phyloP scores from a whole-genome alignment of 1,284 basidiomycete species.

The Tilletia caries region DNA sequence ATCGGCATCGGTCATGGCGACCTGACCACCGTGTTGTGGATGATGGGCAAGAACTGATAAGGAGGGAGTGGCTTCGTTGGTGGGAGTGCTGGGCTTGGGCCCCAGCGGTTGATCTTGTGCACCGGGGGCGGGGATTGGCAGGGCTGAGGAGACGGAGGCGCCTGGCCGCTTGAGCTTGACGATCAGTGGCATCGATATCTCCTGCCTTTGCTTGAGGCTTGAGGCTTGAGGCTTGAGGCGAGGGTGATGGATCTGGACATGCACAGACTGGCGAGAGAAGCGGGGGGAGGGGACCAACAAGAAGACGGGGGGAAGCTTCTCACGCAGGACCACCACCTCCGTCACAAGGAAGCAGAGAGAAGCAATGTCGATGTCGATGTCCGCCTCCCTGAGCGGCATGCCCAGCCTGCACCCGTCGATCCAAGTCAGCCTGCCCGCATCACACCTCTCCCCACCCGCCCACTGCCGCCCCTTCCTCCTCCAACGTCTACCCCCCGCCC shows the following conservation, averaged over 20 bases:
- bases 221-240: not conserved
- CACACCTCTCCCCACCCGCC: not conserved
- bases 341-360: not conserved
- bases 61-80: not conserved
- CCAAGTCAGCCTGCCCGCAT: not conserved
- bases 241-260: too few species aligned
- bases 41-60: not conserved
- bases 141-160: too few species aligned
- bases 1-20: too few species aligned
- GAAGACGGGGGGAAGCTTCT: too few species aligned
- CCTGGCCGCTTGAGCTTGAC: constrained; percentile 14
- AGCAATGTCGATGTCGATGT: constrained; percentile 1
- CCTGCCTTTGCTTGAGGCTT: not conserved
- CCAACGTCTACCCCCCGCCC: constrained; percentile 4
- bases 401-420: constrained; percentile 10
- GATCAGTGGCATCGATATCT: not conserved
- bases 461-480: constrained; percentile 13
- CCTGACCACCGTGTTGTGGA: too few species aligned
- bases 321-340: too few species aligned
- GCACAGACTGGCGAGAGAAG: too few species aligned
- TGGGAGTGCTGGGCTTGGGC: too few species aligned
- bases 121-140: too few species aligned
- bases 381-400: not conserved
- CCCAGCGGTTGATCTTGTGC: too few species aligned
- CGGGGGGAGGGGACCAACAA: too few species aligned